Evolutionary conservation across 192 early-diverging fungal genomes (phyloP).

Genomic region (Podila horticola): DNA sequence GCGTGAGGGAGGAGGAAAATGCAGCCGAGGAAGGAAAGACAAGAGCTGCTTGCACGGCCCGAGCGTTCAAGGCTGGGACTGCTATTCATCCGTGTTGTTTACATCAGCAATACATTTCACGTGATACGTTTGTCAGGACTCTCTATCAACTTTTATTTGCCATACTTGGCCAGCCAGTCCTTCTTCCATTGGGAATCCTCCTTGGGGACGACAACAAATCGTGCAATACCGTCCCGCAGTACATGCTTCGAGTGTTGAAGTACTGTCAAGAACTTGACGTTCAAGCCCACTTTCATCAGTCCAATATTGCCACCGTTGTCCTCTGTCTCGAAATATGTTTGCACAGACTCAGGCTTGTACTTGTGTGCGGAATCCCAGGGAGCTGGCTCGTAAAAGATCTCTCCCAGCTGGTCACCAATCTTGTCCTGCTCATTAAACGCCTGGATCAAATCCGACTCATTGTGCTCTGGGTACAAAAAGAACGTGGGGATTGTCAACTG

Average conservation of each 20-base stretch:
- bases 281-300: constrained; percentile 72
- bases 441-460: constrained; percentile 89
- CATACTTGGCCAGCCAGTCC: constrained; percentile 51
- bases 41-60: no score
- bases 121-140: neutral
- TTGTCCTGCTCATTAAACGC: constrained; percentile 85
- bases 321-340: constrained; percentile 84
- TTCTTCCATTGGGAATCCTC: constrained; percentile 51
- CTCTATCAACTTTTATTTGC: constrained; percentile 14
- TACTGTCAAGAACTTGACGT: constrained; percentile 70
- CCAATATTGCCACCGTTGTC: constrained; percentile 58
- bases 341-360: constrained; percentile 78
- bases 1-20: neutral
- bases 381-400: constrained; percentile 84
- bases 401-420: constrained; percentile 84
- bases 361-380: constrained; percentile 80
- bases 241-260: constrained; percentile 73
- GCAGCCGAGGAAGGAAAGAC: neutral
- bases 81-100: neutral
- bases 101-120: neutral
- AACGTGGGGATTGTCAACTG: constrained; percentile 85
- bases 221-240: constrained; percentile 85
- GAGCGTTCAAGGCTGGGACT: neutral
- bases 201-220: constrained; percentile 88
- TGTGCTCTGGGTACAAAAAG: constrained; percentile 95